A percentile compares a stretch with the other conserved stretches of the same genome.
These are phyloP conservation scores for Harrya chromipes DNA, from an alignment of 768 basidiomycete species.

Conservation along the genomic window DNA sequence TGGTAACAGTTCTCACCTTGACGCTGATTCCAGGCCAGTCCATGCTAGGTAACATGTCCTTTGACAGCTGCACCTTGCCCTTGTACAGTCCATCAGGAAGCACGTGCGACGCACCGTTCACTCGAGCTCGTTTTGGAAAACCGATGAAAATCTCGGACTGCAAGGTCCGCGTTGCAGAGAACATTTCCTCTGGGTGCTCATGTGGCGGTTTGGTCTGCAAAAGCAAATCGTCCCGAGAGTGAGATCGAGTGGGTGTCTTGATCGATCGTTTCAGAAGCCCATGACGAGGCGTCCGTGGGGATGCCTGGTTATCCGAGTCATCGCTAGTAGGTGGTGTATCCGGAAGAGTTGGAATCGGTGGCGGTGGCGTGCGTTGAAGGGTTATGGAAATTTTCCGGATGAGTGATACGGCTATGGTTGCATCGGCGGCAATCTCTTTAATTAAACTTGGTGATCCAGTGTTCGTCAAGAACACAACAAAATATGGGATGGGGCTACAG, in stretches of 20 bases:
- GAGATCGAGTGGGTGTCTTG: conserved; percentile 18
- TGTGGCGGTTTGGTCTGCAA: conserved; percentile 25
- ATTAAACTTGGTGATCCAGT: conserved; percentile 52
- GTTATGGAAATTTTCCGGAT: conserved; percentile 57
- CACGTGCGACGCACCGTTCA: conserved; percentile 43
- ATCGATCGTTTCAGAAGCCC: conserved; percentile 33
- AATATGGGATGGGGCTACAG: conserved; percentile 61
- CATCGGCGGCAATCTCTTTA: conserved; percentile 66
- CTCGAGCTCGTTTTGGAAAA: conserved; percentile 64
- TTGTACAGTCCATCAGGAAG: conserved; percentile 71
- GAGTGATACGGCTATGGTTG: conserved; percentile 66
- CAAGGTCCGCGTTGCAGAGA: conserved; percentile 25
- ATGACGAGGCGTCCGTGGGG: conserved; percentile 8
- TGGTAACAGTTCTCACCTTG: conserved; percentile 44
- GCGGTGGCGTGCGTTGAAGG: conserved; percentile 35
- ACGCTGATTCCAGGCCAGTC: conserved; percentile 67
- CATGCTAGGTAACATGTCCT: conserved; percentile 60
- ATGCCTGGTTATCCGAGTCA: conserved; percentile 31
- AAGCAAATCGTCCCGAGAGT: conserved; percentile 5
- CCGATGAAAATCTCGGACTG: conserved; percentile 53
- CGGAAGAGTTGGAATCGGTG: conserved; percentile 49
- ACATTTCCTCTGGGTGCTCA: conserved; percentile 18
- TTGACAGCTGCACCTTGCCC: conserved; percentile 50
- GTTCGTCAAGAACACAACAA: conserved; percentile 67
- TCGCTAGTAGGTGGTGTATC: conserved; percentile 49